Percentiles rank a stretch among this genome's conserved stretches.
These are phyloP conservation scores for Setaria italica DNA, from an alignment of 202 grass and related monocot species.

Conservation along the genomic window DNA sequence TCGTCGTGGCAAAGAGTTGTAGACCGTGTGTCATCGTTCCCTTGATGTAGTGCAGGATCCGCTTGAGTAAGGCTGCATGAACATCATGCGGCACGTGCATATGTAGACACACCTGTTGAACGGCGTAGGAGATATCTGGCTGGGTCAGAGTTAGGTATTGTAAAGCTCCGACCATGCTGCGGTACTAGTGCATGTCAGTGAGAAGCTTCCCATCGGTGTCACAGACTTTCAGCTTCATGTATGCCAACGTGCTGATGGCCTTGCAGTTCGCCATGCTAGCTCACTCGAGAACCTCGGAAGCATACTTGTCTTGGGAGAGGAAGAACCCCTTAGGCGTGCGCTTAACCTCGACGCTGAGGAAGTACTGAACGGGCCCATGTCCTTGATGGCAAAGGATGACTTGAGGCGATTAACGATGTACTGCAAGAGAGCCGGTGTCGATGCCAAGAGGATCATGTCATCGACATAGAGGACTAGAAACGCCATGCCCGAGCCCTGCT, in stretches of 20 bases:
- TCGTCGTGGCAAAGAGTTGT: not conserved
- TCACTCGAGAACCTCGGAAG: not conserved
- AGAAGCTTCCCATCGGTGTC: not conserved
- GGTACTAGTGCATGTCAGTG: not conserved
- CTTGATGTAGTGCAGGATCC: not conserved
- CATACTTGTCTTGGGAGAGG: not conserved
- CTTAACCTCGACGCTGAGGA: not conserved
- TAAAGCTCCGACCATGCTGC: not conserved
- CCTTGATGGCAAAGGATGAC: not conserved
- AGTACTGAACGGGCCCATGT: not conserved
- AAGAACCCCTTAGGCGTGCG: not conserved
- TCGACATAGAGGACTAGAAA: no score
- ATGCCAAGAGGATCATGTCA: no score
- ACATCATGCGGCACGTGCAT: not conserved
- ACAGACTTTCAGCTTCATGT: not conserved
- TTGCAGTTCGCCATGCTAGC: not conserved
- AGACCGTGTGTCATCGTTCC: not conserved
- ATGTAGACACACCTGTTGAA: not conserved
- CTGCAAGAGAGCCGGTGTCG: no score
- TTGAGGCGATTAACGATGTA: not conserved
- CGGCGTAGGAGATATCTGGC: not conserved
- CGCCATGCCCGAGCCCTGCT: no score
- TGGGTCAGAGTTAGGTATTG: not conserved
- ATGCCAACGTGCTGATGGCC: accelerated
- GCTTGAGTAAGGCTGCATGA: not conserved